Evolutionary conservation across 805 yeast species (phyloP), one percentile per base, ranked within the genome.

Genomic region (Candida cerambycidarum): DNA sequence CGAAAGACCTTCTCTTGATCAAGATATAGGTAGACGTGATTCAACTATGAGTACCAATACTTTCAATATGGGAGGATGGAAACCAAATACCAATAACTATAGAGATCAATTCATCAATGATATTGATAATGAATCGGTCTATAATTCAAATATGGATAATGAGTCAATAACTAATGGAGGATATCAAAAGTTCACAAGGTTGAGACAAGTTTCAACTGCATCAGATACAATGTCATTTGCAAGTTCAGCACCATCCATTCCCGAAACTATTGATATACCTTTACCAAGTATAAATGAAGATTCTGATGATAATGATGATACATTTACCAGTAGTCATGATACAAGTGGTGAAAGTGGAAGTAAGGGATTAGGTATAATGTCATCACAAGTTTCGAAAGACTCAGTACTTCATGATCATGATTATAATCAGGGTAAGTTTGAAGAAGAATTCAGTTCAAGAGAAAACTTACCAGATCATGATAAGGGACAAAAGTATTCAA

Each of bases 21-120:
- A 38, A 28, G 59, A 50, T 16, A 18, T 59, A 3, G 32, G 51
- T 4, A 56, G 73, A 44, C 50, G 71, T 40, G 62, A 50, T 9
- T 68, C 74, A 1, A 60, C 71, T 8, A 56, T 59, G 56, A 66
- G 52, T 54, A 61, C 59, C 14, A 56, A 52, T 32, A 69, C 69
- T 2, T 58, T 77, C 32, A 73, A 67, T 43, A 63, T 77, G 62
- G 82, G 81, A 2, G 62, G 62, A 19, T 80, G 86, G 85, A 73
- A 71, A 54, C 85, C 85, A 2, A 76, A 80, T 51, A 79, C 83
- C 7, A 66, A 62, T 24, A 63, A 62, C 30, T 75, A 57, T 54
- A 61, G 81, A 40, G 79, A 75, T 45, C 71, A 70, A 40, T 76
- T 76, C 43, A 75, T 76, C 32, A 63, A 60, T 47, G 75, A 67